These are phyloP conservation scores for Pyrenochaeta sp. DNA, from an alignment of 2,329 filamentous ascomycete species.

Conservation along the genomic window DNA sequence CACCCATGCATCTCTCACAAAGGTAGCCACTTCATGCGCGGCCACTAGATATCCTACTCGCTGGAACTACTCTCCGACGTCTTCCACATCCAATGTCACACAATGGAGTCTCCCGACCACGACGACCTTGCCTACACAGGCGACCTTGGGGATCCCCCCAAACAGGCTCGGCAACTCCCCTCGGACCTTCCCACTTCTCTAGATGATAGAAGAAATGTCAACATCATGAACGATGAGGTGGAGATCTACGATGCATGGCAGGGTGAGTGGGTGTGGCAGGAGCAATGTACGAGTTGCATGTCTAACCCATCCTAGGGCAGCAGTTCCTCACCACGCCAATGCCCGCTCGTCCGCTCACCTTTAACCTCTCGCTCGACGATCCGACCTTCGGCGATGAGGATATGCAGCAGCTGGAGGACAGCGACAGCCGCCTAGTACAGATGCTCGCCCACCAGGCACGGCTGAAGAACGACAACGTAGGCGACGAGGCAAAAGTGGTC, in stretches of 20 bases:
- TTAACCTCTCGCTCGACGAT: slow-evolving; percentile 86
- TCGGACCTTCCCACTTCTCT: slow-evolving; percentile 89
- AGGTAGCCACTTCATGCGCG: slow-evolving; percentile 5
- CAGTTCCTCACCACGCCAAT: slow-evolving; percentile 92
- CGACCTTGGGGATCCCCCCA: slow-evolving; percentile 35
- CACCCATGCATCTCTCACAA: slow-evolving; percentile 14
- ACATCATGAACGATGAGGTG: slow-evolving; percentile 77
- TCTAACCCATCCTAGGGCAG: slow-evolving; percentile 65
- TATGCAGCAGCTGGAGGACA: slow-evolving; percentile 70
- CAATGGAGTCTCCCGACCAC: slow-evolving; percentile 46
- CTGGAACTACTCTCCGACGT: not conserved
- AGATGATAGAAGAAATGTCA: slow-evolving; percentile 80
- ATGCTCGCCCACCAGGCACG: slow-evolving; percentile 96
- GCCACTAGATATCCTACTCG: not conserved
- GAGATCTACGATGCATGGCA: slow-evolving; percentile 99
- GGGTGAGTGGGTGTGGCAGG: slow-evolving; percentile 66
- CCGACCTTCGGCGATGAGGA: slow-evolving; percentile 74
- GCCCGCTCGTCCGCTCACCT: slow-evolving; percentile 82
- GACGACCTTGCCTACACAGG: slow-evolving; percentile 44
- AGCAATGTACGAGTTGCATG: not conserved
- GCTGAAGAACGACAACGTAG: slow-evolving; percentile 73
- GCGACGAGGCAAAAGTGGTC: slow-evolving; percentile 80
- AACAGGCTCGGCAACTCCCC: slow-evolving; percentile 66
- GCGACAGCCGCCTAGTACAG: slow-evolving; percentile 87
- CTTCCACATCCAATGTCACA: slow-evolving; percentile 35